These are phyloP conservation scores for Chalaropsis thielavioides DNA, from an alignment of 2,329 filamentous ascomycete species.

Conservation along the genomic window DNA sequence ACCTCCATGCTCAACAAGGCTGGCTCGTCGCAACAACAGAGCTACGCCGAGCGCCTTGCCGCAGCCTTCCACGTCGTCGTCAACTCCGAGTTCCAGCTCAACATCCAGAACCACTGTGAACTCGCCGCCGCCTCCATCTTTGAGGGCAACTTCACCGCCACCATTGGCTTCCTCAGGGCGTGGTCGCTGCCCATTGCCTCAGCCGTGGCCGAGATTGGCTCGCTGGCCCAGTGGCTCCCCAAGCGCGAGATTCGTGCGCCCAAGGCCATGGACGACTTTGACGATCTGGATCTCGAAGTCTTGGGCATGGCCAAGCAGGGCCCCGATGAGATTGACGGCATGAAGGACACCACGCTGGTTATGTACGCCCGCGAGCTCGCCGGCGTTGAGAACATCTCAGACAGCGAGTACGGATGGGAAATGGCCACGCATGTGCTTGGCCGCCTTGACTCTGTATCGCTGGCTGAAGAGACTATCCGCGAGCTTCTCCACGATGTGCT, in stretches of 20 bases:
- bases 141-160: constrained; percentile 65
- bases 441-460: constrained; percentile 58
- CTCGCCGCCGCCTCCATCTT: constrained; percentile 70
- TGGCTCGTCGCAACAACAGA: constrained; percentile 27
- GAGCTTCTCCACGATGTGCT: constrained; percentile 56
- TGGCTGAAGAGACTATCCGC: constrained; percentile 59
- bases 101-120: constrained; percentile 61
- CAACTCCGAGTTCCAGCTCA: constrained; percentile 58
- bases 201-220: constrained; percentile 69
- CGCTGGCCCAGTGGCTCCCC: constrained; percentile 70
- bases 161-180: constrained; percentile 56
- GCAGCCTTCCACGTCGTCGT: constrained; percentile 56
- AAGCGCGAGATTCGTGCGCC: constrained; percentile 45
- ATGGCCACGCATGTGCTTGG: constrained; percentile 70
- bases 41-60: constrained; percentile 60
- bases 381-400: constrained; percentile 36
- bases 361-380: constrained; percentile 59
- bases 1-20: constrained; percentile 22
- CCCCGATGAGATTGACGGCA: constrained; percentile 46
- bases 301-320: constrained; percentile 51
- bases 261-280: constrained; percentile 24
- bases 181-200: constrained; percentile 73
- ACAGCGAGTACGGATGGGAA: constrained; percentile 66
- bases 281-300: constrained; percentile 73
- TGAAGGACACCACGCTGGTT: constrained; percentile 66